These are phyloP conservation scores for Clavispora fructus DNA, from an alignment of 805 yeast species.

Conservation along the genomic window DNA sequence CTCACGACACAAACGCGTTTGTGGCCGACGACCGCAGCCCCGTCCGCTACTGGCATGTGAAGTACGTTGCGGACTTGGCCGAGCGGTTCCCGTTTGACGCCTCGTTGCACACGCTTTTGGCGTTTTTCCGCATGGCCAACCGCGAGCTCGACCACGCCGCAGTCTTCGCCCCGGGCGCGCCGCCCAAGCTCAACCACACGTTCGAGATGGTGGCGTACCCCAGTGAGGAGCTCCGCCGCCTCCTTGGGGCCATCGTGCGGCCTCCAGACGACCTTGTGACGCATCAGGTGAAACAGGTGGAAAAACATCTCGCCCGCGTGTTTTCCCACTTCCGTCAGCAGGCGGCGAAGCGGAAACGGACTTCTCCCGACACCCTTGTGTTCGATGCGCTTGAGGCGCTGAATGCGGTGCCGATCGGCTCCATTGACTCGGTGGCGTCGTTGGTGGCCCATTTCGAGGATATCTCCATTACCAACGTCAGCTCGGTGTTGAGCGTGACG, in stretches of 20 bases:
- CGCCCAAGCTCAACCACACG: not conserved
- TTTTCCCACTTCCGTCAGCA: not conserved
- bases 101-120: slow-evolving; percentile 5
- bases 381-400: not conserved
- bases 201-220: not conserved
- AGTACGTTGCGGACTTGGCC: slow-evolving; percentile 6
- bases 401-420: slow-evolving; percentile 4
- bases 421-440: slow-evolving; percentile 15
- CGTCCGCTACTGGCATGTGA: slow-evolving; percentile 12
- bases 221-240: not conserved
- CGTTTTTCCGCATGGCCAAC: not conserved
- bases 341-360: not conserved
- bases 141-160: not conserved
- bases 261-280: not conserved
- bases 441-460: slow-evolving; percentile 16
- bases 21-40: not conserved
- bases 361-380: not conserved
- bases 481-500: slow-evolving; percentile 5
- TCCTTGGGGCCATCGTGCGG: not conserved
- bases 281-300: not conserved
- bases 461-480: slow-evolving; percentile 14
- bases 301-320: not conserved
- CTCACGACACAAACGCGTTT: not conserved
- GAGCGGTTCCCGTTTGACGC: slow-evolving; percentile 11
- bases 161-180: not conserved